phyloP scores from a whole-genome alignment of 768 basidiomycete genomes.

The Naematelia aurantialba region DNA sequence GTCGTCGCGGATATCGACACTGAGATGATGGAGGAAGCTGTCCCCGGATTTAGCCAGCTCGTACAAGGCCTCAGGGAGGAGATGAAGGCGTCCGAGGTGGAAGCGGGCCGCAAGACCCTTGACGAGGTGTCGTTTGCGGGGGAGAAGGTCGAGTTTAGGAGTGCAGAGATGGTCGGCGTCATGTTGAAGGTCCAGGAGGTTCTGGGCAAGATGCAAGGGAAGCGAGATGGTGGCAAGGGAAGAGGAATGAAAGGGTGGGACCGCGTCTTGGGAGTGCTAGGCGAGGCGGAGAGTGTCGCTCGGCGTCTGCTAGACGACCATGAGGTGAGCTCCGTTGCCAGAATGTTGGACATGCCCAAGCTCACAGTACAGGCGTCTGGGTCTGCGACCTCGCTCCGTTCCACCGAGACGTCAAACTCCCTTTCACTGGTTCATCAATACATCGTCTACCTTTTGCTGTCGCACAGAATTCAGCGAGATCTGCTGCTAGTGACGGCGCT shows the following conservation, averaged over 20 bases:
- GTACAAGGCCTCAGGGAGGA: conserved; percentile 56
- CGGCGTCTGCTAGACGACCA: conserved; percentile 77
- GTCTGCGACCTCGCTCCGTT: conserved; percentile 32
- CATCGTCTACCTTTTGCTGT: conserved; percentile 80
- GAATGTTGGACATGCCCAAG: conserved; percentile 46
- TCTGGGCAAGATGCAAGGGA: conserved; percentile 59
- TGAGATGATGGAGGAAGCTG: conserved; percentile 55
- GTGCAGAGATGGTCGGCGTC: conserved; percentile 85
- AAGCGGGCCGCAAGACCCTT: conserved; percentile 59
- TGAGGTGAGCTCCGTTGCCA: conserved; percentile 57
- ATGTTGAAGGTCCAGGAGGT: conserved; percentile 77
- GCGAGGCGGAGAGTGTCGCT: conserved; percentile 83
- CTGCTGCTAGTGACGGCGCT: conserved; percentile 68
- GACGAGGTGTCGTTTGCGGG: conserved; percentile 71
- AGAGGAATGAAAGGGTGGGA: conserved; percentile 74
- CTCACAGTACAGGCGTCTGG: conserved; percentile 49
- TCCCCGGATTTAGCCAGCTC: conserved; percentile 63
- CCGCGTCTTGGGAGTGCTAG: conserved; percentile 72
- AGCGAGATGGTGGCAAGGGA: conserved; percentile 46
- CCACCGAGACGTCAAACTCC: conserved; percentile 32
- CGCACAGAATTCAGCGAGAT: conserved; percentile 83
- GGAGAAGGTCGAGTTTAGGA: conserved; percentile 75
- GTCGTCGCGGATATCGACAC: conserved; percentile 45
- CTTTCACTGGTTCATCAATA: conserved; percentile 73
- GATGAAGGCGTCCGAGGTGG: conserved; percentile 57